Evolutionary conservation across 1,139 yeast species (phyloP).

Genomic region (Blastobotrys capitulatus): DNA sequence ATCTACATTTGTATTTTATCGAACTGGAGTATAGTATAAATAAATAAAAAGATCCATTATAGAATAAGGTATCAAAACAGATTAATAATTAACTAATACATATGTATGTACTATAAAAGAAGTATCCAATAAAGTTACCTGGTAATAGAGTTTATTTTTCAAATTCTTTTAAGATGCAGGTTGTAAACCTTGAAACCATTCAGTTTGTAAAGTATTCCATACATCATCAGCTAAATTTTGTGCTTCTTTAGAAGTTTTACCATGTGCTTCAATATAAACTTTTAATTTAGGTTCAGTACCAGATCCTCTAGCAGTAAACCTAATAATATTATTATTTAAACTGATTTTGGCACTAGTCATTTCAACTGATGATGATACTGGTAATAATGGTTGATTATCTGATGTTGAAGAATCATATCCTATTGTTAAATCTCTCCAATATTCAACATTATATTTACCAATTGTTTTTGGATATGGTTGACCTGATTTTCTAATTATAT

Average conservation of each 20-base stretch:
- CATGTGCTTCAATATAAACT: slow-evolving; percentile 74
- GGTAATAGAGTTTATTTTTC: too few species aligned
- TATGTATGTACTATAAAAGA: too few species aligned
- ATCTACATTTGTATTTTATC: too few species aligned
- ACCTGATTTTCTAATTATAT: slow-evolving; percentile 36
- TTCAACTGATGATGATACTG: slow-evolving; percentile 66
- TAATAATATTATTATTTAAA: slow-evolving; percentile 38
- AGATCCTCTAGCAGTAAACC: slow-evolving; percentile 88
- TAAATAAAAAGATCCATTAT: too few species aligned
- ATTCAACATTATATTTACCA: slow-evolving; percentile 49
- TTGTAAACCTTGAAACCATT: slow-evolving; percentile 31
- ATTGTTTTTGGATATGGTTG: slow-evolving; percentile 40
- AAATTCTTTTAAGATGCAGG: too few species aligned
- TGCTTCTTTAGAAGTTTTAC: slow-evolving; percentile 46
- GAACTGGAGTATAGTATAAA: too few species aligned
- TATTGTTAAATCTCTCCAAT: slow-evolving; percentile 79
- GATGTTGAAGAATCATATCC: slow-evolving; percentile 72
- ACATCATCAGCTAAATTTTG: slow-evolving; percentile 49
- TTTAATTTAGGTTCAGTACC: slow-evolving; percentile 96
- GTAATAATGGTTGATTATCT: slow-evolving; percentile 56
- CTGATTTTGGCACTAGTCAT: slow-evolving; percentile 68
- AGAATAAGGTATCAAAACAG: too few species aligned
- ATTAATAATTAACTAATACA: not conserved
- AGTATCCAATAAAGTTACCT: too few species aligned
- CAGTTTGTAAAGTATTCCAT: slow-evolving; percentile 53